Conservation (phyloP, 192 early-diverging fungal species). For the Gonapodya sp. region DNA sequence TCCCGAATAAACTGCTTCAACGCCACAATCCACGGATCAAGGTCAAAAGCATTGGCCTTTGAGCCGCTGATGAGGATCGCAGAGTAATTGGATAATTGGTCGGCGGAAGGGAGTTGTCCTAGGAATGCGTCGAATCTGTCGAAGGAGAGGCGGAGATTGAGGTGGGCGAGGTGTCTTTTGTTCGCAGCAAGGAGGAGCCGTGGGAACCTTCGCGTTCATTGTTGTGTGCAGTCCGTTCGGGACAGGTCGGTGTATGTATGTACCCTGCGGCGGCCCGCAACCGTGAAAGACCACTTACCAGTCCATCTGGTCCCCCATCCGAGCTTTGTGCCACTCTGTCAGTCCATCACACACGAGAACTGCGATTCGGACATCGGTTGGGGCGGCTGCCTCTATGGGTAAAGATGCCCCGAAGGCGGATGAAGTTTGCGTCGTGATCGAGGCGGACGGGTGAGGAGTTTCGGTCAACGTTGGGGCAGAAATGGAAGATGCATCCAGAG, state of each 20-base stretch:
- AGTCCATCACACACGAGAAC: not conserved
- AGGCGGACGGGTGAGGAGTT: too few species aligned
- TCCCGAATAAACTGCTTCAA: not conserved
- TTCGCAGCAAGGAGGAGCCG: not conserved
- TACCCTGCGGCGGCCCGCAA: too few species aligned
- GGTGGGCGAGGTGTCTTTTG: not conserved
- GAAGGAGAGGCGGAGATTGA: not conserved
- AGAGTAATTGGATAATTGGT: not conserved
- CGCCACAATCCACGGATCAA: not conserved
- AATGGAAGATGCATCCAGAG: too few species aligned
- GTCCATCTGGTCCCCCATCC: not conserved
- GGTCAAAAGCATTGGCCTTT: not conserved
- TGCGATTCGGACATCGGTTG: not conserved
- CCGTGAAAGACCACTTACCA: too few species aligned
- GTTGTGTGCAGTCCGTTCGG: too few species aligned
- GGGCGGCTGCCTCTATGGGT: not conserved
- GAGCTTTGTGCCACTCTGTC: not conserved
- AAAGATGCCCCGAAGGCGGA: too few species aligned
- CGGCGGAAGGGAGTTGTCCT: not conserved
- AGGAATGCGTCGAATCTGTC: not conserved
- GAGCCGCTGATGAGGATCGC: slow-evolving; percentile 2
- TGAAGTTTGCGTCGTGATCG: too few species aligned
- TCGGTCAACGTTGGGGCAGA: too few species aligned
- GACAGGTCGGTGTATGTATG: too few species aligned
- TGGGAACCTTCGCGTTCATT: not conserved